Conservation (phyloP, 805 yeast species). For the Diddensiella caesifluorescens region DNA sequence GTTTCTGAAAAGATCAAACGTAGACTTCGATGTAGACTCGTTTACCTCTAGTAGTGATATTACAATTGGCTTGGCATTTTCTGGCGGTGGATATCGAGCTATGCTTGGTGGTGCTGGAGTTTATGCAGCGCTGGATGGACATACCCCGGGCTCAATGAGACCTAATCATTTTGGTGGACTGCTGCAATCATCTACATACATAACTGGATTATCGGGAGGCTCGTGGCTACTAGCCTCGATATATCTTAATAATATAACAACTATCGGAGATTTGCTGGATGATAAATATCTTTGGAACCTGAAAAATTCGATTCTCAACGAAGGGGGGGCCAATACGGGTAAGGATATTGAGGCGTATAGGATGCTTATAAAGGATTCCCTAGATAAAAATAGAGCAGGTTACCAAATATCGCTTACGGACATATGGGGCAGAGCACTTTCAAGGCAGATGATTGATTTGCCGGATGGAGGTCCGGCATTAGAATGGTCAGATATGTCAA, state of each 20-base stretch:
- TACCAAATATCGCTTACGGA: slow-evolving; percentile 65
- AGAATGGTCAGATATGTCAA: slow-evolving; percentile 48
- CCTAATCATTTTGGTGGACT: slow-evolving; percentile 63
- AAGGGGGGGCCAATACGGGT: slow-evolving; percentile 43
- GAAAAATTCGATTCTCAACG: slow-evolving; percentile 48
- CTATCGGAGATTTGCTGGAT: slow-evolving; percentile 53
- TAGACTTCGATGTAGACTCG: slow-evolving; percentile 42
- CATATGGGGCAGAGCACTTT: slow-evolving; percentile 69
- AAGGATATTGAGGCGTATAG: slow-evolving; percentile 36
- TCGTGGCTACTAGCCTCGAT: slow-evolving; percentile 71
- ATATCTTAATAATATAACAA: slow-evolving; percentile 62
- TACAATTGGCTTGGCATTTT: slow-evolving; percentile 45
- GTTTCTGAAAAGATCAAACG: slow-evolving; percentile 40
- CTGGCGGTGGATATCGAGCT: slow-evolving; percentile 92
- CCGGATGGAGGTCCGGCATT: slow-evolving; percentile 51
- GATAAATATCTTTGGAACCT: slow-evolving; percentile 58
- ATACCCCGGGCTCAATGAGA: slow-evolving; percentile 50
- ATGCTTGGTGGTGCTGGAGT: slow-evolving; percentile 81
- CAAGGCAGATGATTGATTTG: slow-evolving; percentile 57
- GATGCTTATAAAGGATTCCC: slow-evolving; percentile 15
- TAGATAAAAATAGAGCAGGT: slow-evolving; percentile 53
- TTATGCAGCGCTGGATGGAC: slow-evolving; percentile 68
- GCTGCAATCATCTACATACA: slow-evolving; percentile 59
- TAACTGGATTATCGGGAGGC: slow-evolving; percentile 79
- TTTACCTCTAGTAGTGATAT: slow-evolving; percentile 21